A percentile compares a stretch with the other conserved stretches of the same genome.
Evolutionary conservation across 805 yeast species (phyloP).

Genomic region (Saturnispora mendoncae): DNA sequence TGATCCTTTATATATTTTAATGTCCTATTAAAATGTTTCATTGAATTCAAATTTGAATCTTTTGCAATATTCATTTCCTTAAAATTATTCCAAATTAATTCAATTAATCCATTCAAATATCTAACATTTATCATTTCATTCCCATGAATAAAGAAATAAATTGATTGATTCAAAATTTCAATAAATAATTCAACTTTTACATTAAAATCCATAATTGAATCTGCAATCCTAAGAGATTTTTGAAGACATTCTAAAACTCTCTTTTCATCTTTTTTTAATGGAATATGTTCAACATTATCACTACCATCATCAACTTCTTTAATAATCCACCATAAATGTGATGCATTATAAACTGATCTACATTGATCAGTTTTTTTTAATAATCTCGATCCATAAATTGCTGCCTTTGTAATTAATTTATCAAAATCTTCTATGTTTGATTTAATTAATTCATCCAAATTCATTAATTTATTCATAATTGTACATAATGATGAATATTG

Average conservation of each 20-base stretch:
- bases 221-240: constrained; percentile 81
- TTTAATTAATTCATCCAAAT: constrained; percentile 33
- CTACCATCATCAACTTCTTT: constrained; percentile 38
- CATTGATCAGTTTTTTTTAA: constrained; percentile 93
- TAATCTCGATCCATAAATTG: constrained; percentile 80
- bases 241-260: constrained; percentile 88
- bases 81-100: constrained; percentile 62
- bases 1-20: constrained; percentile 62
- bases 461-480: constrained; percentile 38
- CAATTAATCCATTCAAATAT: constrained; percentile 80
- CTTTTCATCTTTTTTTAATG: constrained; percentile 39
- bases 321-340: constrained; percentile 92
- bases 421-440: constrained; percentile 58
- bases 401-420: constrained; percentile 71
- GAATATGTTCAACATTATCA: constrained; percentile 18
- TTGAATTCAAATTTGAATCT: constrained; percentile 11
- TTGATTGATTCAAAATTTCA: constrained; percentile 78
- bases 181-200: constrained; percentile 76
- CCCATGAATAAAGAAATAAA: constrained; percentile 80
- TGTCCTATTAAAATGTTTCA: constrained; percentile 59
- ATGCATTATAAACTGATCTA: constrained; percentile 76
- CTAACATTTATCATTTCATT: constrained; percentile 58
- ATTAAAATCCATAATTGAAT: constrained; percentile 77
- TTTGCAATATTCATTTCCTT: constrained; percentile 22
- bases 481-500: constrained; percentile 42